Base-by-base conservation (phyloP, 2,329 filamentous ascomycete genomes). In the Alternaria postmessia region DNA sequence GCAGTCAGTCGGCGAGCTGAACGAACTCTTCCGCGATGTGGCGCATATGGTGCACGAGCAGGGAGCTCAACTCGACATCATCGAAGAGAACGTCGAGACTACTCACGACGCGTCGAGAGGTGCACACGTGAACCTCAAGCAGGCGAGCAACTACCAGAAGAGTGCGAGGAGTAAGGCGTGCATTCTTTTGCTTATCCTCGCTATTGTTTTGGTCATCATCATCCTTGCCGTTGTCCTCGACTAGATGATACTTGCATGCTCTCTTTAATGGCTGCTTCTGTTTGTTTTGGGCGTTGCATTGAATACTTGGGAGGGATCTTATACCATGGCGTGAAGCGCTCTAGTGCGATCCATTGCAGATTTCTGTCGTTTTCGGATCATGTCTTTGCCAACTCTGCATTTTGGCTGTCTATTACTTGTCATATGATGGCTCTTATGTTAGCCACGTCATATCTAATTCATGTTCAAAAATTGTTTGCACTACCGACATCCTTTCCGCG, bases 11-110 rank as follows among this genome's bases (percentile, higher is more conserved):
- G 91, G 91, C 56, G 95, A 99, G 74, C 83, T 99, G 64, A 99
- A 99, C 73, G 95, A 98, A 74, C 86, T 99, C 43, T 99, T 99
- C 84, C 87, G 94, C 64, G 94, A 99, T 82, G 93, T 99, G n/a
- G 95, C 94, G 47, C 93, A 97, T 78, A 97, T 99, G 78, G 94
- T 99, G 51, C 88, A 88, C 62, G 94, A 98, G 81, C 95, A 99
- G 81, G 95, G 95, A 51, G 91, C 93, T 70, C 88, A 92, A 79
- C 84, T 99, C 30, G 91, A 94, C 74, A 91, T 91, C 18, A 96
- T 99, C 71, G 89, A 89, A 63, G 90, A 92, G 69, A 97, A 97
- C 70, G 92, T 98, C 7, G 89, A 95, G 78, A 89, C 89, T 64
- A 91, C 94, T 46, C 87, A 90, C 62, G 88, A 90, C 60, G 90